Evolutionary conservation across 495 filamentous ascomycete genomes (phyloP).

Genomic region (Cladorrhinum samala): DNA sequence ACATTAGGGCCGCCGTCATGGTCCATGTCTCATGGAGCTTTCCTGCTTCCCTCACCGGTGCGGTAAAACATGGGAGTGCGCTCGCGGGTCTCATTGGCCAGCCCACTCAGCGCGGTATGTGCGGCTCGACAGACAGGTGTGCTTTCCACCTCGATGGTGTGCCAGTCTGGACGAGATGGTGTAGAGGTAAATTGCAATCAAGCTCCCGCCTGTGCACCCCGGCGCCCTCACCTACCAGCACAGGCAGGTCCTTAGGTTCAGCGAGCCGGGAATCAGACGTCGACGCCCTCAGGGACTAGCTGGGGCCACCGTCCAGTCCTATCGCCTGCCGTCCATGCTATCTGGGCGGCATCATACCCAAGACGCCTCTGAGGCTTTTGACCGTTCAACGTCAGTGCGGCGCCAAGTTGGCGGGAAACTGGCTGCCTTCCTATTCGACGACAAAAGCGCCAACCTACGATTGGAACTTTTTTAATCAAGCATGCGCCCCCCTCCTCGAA

Average conservation of each 20-base stretch:
- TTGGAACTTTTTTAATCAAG: constrained; percentile 3
- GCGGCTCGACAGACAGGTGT: constrained; percentile 19
- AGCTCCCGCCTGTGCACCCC: constrained; percentile 21
- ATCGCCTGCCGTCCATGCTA: constrained; percentile 16
- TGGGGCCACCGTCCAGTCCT: constrained; percentile 1
- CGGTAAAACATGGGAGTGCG: constrained; percentile 6
- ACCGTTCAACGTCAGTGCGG: constrained; percentile 10
- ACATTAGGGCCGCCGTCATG: neutral
- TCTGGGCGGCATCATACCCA: neutral
- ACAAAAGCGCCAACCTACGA: neutral
- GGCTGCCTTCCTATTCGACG: constrained; percentile 21
- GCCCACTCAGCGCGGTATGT: constrained; percentile 6
- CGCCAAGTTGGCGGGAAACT: constrained; percentile 9
- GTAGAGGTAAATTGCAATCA: constrained; percentile 29
- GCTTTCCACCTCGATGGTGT: constrained; percentile 22
- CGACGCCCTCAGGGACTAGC: too few species aligned
- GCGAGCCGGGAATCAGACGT: too few species aligned
- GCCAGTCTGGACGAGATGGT: constrained; percentile 27
- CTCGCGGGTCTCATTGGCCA: constrained; percentile 9
- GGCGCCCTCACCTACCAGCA: constrained; percentile 11
- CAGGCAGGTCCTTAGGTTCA: constrained; percentile 4
- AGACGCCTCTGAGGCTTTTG: constrained; percentile 1
- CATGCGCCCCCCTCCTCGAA: constrained; percentile 14
- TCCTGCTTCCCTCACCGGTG: constrained; percentile 7
- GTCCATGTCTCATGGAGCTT: constrained; percentile 7